Base-by-base conservation (phyloP, 345 rosid genomes). In the Cardamine resedifolia region DNA sequence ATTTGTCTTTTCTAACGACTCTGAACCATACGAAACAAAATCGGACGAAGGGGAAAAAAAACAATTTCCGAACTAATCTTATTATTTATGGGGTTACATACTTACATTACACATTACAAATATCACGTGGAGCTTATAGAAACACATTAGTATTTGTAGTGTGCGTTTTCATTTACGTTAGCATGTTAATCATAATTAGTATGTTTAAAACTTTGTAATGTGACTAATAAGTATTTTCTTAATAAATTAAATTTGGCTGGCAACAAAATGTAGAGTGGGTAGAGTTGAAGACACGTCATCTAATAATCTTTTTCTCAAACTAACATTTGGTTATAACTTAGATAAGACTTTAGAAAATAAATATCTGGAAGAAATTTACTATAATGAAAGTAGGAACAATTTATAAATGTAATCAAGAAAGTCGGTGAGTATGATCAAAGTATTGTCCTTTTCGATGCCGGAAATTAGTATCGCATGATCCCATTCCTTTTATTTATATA, bases 381-480 rank as follows among this genome's bases (percentile, higher is more conserved):
- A 26, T 43, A 24, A 60, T 23, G 6, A 68, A 68, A 52, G 39
- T 12, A 52, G 15, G 68, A 19, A 38, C 8, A 41, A 8, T 28
- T 39, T 30, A 51, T 60, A 62, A 6, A 62, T 34, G 20, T 52
- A 61, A 53, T 52, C 74, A 68, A 47, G 38, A 57, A 70, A 70
- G 76, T 76, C 79, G 79, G 79, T 70, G 79, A 61, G 50, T 57
- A 27, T 76, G 70, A 76, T 69, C 71, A 57, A 57, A 76, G 76
- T 76, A 76, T 76, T 76, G 79, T 64, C 79, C 61, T 76, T 70
- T 70, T 76, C 79, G 49, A 70, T 64, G 56, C 76, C 70, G 24
- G 18, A 75, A 12, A n/a, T 7, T 69, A 51, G 28, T 11, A 38
- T 63, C 38, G n/a, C 79, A 64, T 69, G 50, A 57, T 76, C 52